Base-by-base conservation (phyloP, 169 alveolate species). In the Perkinsus marinus region DNA sequence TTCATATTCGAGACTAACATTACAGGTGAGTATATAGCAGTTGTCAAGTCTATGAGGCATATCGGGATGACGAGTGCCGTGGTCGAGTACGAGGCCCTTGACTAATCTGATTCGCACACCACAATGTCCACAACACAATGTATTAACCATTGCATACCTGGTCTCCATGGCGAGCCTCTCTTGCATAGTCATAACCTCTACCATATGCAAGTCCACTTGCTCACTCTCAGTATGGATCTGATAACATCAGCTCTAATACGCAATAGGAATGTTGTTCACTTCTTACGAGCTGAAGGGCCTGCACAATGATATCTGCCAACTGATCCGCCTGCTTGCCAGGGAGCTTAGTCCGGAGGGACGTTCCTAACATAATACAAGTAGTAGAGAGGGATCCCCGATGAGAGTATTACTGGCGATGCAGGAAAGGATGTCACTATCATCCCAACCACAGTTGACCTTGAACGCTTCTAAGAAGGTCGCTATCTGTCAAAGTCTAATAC, bases 1-100 rank as follows among this genome's bases (percentile, higher is more conserved):
- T 94, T 99, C 99, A 95, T 98, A 99, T 95, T 99, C 99, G 91
- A 99, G 97, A 39, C 99, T 97, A 39, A 98, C 99, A 95, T 99
- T 99, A 93, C 98, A 97, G 47, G 99, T 98, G 92, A 99, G 96
- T 36, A 98, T 98, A 95, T 96, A 98, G 93, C 99, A 98, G 94
- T 98, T 98, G 93, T 97, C 97, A 41, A 98, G 96, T 90, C 96
- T 95, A 93, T 97, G 97, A n/a, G 99, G 99, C 99, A 98, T 99
- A 91, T 98, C 99, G 68, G 99, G 99, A 94, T 98, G 99, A 89
- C 99, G 94, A 16, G 99, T 97, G 22, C 99, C 99, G 95, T 99
- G 99, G 95, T 99, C 99, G 92, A 99, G 93, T 9, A 98, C 99
- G 97, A 98, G 95, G 0, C 99, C 99, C 91, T 97, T 91, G 39